Evolutionary conservation across 257 asterid species (phyloP).

Genomic region (Voacanga thouarsii): DNA sequence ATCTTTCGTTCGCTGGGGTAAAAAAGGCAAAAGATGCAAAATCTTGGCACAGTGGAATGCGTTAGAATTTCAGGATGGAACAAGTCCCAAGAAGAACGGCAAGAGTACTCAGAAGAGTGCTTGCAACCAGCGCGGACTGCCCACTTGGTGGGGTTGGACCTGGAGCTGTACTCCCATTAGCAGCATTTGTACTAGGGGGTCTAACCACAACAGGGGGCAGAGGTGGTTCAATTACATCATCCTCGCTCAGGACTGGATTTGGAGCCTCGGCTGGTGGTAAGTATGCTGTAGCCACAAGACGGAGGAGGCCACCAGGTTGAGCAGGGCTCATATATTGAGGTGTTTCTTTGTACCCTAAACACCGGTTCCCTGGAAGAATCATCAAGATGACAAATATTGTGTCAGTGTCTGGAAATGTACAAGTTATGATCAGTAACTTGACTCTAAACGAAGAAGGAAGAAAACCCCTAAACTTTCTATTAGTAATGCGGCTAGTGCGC

Average conservation of each 20-base stretch:
- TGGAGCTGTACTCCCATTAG: slow-evolving; percentile 33
- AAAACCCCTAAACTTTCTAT: background rate
- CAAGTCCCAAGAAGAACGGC: slow-evolving; percentile 44
- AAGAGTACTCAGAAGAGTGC: slow-evolving; percentile 35
- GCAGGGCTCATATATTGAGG: slow-evolving; percentile 65
- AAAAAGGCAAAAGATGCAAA: background rate
- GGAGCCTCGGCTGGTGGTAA: slow-evolving; percentile 85
- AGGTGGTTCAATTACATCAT: slow-evolving; percentile 61
- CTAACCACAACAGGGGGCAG: slow-evolving; percentile 53
- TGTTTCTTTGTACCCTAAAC: slow-evolving; percentile 39
- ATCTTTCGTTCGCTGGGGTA: background rate
- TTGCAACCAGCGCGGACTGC: slow-evolving; percentile 44
- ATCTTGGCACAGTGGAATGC: background rate
- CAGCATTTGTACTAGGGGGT: slow-evolving; percentile 20
- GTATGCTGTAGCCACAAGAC: slow-evolving; percentile 18
- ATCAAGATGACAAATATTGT: slow-evolving; percentile 10
- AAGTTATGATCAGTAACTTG: too few relatives aligned
- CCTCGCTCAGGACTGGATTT: slow-evolving; percentile 45
- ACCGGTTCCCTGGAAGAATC: slow-evolving; percentile 61
- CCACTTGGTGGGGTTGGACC: slow-evolving; percentile 48
- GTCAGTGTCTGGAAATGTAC: background rate
- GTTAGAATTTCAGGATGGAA: slow-evolving; percentile 26
- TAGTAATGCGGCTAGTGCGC: too few relatives aligned
- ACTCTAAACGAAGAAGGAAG: background rate
- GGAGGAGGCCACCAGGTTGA: slow-evolving; percentile 52